Evolutionary conservation across 1,284 basidiomycete species (phyloP).

Genomic region (Veloboletus limbatus): DNA sequence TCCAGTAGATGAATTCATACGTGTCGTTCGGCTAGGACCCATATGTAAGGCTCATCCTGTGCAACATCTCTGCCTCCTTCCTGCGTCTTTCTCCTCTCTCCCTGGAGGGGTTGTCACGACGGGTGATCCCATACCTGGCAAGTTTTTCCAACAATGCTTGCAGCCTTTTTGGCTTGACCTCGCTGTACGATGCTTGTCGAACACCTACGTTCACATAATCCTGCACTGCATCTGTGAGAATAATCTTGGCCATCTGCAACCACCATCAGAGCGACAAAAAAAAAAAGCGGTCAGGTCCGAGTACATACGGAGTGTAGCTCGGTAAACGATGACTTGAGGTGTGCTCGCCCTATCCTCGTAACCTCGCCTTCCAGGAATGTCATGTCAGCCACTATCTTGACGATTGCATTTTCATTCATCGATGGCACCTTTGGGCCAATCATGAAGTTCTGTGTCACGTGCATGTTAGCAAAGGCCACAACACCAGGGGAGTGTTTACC

Average conservation of each 20-base stretch:
- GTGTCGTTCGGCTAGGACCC: slow-evolving; percentile 8
- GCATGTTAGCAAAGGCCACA: slow-evolving; percentile 5
- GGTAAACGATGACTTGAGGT: slow-evolving; percentile 72
- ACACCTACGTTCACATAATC: slow-evolving; percentile 77
- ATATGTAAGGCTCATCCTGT: slow-evolving; percentile 39
- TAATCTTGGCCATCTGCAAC: slow-evolving; percentile 72
- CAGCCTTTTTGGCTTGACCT: slow-evolving; percentile 73
- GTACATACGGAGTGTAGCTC: slow-evolving; percentile 77
- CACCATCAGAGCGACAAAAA: slow-evolving; percentile 12
- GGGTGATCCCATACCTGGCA: slow-evolving; percentile 60
- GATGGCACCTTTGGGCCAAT: slow-evolving; percentile 72
- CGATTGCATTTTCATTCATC: slow-evolving; percentile 87
- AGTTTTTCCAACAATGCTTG: slow-evolving; percentile 80
- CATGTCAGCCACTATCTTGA: slow-evolving; percentile 80
- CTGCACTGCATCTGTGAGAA: slow-evolving; percentile 70
- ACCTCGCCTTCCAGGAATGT: slow-evolving; percentile 85
- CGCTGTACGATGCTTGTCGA: slow-evolving; percentile 70
- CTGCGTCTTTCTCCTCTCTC: slow-evolving; percentile 70
- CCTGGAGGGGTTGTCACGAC: slow-evolving; percentile 54
- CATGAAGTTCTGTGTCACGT: slow-evolving; percentile 62
- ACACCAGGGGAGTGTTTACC: slow-evolving; percentile 41
- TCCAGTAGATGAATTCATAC: too few relatives aligned
- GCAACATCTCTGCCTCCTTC: slow-evolving; percentile 77
- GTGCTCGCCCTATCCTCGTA: slow-evolving; percentile 65
- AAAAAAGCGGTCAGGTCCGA: not conserved